phyloP scores from a whole-genome alignment of 176 grass and related monocot genomes.

The Urochloa ruziziensis region DNA sequence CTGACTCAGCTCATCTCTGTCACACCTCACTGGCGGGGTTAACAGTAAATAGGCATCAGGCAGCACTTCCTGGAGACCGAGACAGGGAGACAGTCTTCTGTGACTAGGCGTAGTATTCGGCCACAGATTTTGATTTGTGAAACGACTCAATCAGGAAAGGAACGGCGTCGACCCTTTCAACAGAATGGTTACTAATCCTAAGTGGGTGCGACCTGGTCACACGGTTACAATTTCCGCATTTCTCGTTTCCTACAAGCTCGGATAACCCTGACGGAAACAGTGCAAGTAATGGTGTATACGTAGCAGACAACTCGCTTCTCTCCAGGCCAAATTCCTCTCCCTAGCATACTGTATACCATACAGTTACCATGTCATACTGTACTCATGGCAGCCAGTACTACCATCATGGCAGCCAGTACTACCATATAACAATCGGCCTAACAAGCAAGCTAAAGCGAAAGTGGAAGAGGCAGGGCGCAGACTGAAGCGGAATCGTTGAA shows the following conservation, averaged over 20 bases:
- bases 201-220: no score
- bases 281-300: not conserved
- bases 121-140: not conserved
- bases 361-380: no score
- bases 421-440: not conserved
- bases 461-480: not conserved
- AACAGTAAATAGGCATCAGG: not conserved
- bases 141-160: not conserved
- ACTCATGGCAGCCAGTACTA: no score
- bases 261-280: not conserved
- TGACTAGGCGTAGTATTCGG: not conserved
- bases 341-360: not conserved
- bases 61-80: not conserved
- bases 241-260: not conserved
- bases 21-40: not conserved
- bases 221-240: not conserved
- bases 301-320: not conserved
- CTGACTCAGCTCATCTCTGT: not conserved
- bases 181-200: not conserved
- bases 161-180: not conserved
- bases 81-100: not conserved
- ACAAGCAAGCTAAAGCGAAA: not conserved
- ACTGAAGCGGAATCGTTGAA: not conserved
- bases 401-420: not conserved
- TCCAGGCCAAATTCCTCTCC: not conserved